Evolutionary conservation across 2,329 filamentous ascomycete species (phyloP).

Genomic region (Dothideomycetidae sp.): DNA sequence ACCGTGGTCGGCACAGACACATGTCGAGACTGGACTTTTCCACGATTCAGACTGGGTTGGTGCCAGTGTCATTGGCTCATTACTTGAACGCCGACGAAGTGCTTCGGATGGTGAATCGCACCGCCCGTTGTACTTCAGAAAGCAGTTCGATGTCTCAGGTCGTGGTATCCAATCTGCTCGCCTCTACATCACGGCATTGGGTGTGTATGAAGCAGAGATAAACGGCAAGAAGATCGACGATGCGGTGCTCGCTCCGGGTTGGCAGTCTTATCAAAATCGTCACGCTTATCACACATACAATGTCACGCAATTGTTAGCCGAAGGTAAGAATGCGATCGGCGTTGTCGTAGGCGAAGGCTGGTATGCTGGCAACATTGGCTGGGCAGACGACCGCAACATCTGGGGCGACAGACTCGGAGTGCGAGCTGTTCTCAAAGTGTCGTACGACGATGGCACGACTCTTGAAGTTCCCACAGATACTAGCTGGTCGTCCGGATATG

Average conservation of each 20-base stretch:
- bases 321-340: slow-evolving; percentile 27
- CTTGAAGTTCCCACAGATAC: slow-evolving; percentile 24
- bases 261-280: slow-evolving; percentile 37
- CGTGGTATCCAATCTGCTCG: slow-evolving; percentile 21
- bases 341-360: slow-evolving; percentile 37
- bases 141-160: too few species aligned
- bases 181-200: slow-evolving; percentile 35
- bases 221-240: slow-evolving; percentile 29
- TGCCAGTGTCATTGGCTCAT: slow-evolving; percentile 8
- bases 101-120: too few species aligned
- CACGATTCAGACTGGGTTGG: not conserved
- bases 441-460: slow-evolving; percentile 13
- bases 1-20: slow-evolving; percentile 3
- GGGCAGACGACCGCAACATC: slow-evolving; percentile 21
- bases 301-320: slow-evolving; percentile 29
- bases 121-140: slow-evolving; percentile 20
- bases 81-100: not conserved
- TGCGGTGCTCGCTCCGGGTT: slow-evolving; percentile 34
- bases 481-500: slow-evolving; percentile 24
- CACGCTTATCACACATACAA: slow-evolving; percentile 42
- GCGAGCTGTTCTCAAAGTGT: slow-evolving; percentile 27
- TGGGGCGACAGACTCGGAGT: slow-evolving; percentile 29
- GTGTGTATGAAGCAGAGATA: slow-evolving; percentile 34
- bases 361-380: slow-evolving; percentile 31
- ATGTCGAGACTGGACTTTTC: not conserved